These are phyloP conservation scores for Sporisorium scitamineum DNA, from an alignment of 1,284 basidiomycete species.

Conservation along the genomic window DNA sequence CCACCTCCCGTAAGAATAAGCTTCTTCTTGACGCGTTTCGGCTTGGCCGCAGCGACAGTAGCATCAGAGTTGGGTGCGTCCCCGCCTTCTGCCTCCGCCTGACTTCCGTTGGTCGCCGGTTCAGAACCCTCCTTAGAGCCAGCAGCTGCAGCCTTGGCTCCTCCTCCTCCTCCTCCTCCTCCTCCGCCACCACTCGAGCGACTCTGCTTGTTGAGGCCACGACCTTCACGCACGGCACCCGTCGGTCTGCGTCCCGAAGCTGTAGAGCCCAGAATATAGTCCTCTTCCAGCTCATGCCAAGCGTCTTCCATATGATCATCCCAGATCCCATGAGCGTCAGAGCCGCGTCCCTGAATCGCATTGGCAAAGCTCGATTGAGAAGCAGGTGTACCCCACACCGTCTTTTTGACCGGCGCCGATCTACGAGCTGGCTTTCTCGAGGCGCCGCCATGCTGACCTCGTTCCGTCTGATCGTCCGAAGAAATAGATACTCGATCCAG, in stretches of 20 bases:
- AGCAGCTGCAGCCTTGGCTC: constrained; percentile 3
- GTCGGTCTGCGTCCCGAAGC: constrained; percentile 32
- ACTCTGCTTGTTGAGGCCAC: constrained; percentile 44
- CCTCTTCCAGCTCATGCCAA: constrained; percentile 66
- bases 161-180: constrained; percentile 6
- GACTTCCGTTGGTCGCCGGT: constrained; percentile 14
- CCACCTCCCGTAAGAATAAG: constrained; percentile 65
- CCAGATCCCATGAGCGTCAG: constrained; percentile 34
- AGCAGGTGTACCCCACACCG: constrained; percentile 67
- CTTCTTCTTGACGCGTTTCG: constrained; percentile 63
- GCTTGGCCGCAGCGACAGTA: background rate
- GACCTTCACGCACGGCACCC: constrained; percentile 26
- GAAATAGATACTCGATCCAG: constrained; percentile 39
- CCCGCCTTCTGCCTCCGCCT: background rate
- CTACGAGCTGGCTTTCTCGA: constrained; percentile 1
- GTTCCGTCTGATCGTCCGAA: constrained; percentile 38
- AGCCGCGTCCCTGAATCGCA: constrained; percentile 38
- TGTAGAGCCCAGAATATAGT: constrained; percentile 58
- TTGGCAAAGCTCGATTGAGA: constrained; percentile 47
- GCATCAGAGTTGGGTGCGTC: constrained; percentile 2
- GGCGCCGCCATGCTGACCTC: background rate
- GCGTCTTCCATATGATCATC: constrained; percentile 64
- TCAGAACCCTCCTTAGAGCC: background rate
- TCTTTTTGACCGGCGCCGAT: constrained; percentile 40
- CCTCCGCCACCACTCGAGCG: constrained; percentile 5